Conservation (phyloP, 768 basidiomycete genomes). For the Agaricus subrufescens region DNA sequence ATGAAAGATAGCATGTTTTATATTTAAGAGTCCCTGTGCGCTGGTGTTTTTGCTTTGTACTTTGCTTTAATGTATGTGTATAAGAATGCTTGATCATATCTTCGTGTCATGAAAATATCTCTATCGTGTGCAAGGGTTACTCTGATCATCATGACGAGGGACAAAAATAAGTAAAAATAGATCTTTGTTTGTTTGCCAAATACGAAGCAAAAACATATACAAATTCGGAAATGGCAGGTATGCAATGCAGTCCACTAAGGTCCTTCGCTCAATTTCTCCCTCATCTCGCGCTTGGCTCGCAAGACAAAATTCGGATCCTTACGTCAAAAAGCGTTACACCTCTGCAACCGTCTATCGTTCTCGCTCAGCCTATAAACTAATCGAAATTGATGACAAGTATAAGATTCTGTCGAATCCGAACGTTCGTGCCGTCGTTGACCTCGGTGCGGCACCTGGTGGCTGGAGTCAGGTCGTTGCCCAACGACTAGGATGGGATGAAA, state of each 20-base stretch:
- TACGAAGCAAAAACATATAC: too few relatives aligned
- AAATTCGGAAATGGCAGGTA: neutral
- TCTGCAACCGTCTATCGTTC: constrained; percentile 59
- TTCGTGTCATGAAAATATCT: too few relatives aligned
- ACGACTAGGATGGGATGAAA: constrained; percentile 47
- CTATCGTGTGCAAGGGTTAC: too few relatives aligned
- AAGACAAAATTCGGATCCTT: constrained; percentile 68
- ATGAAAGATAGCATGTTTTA: constrained; percentile 70
- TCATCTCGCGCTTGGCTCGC: constrained; percentile 48
- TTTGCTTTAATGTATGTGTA: too few relatives aligned
- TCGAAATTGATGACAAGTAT: constrained; percentile 66
- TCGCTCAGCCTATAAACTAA: constrained; percentile 88
- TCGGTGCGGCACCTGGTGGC: constrained; percentile 90
- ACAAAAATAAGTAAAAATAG: too few relatives aligned
- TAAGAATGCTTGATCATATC: too few relatives aligned
- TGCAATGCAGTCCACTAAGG: neutral
- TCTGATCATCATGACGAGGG: too few relatives aligned
- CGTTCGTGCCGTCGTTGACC: constrained; percentile 69
- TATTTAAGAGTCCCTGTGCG: constrained; percentile 34
- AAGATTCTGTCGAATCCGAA: constrained; percentile 48
- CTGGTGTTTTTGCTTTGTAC: too few relatives aligned
- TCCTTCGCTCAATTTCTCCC: neutral
- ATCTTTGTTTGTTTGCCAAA: too few relatives aligned
- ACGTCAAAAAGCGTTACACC: constrained; percentile 42
- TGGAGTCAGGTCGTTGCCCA: constrained; percentile 86